A percentile compares a stretch with the other conserved stretches of the same genome.
Conservation (phyloP, 2,329 filamentous ascomycete species). For the Trichophyton equinum region DNA sequence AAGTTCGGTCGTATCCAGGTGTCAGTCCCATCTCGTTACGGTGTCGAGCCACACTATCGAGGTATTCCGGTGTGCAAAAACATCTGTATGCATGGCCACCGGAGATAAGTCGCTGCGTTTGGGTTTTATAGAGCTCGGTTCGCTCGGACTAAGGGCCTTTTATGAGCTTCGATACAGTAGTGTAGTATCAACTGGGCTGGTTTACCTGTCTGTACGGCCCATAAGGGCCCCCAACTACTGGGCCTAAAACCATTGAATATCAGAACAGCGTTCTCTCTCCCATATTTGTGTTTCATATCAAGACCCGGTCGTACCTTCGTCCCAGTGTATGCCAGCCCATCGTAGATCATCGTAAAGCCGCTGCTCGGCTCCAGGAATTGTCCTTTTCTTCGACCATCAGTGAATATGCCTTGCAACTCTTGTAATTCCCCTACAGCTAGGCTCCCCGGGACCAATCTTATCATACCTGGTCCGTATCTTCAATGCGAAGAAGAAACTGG, state of each 20-base stretch:
- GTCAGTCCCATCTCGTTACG: constrained; percentile 47
- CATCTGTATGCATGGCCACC: constrained; percentile 76
- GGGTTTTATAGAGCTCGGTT: constrained; percentile 55
- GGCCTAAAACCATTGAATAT: constrained; percentile 40
- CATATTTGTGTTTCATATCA: not conserved
- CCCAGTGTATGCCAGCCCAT: constrained; percentile 87
- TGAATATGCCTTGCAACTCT: not conserved
- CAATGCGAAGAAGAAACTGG: constrained; percentile 79
- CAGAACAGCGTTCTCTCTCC: not conserved
- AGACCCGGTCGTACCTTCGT: constrained; percentile 55
- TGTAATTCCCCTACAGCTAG: not conserved
- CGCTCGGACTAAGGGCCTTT: constrained; percentile 55
- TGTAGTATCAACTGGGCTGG: constrained; percentile 10
- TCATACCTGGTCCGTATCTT: constrained; percentile 81
- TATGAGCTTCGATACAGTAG: not conserved
- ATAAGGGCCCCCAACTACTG: constrained; percentile 64
- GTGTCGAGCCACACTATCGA: constrained; percentile 53
- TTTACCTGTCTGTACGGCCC: constrained; percentile 74
- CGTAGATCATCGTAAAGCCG: constrained; percentile 64
- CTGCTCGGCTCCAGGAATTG: constrained; percentile 66
- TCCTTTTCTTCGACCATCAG: constrained; percentile 53
- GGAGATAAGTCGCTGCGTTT: constrained; percentile 57
- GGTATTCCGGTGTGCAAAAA: constrained; percentile 67
- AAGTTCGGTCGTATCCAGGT: constrained; percentile 59
- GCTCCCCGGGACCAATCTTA: not conserved